These are phyloP conservation scores for Steccherinum ochraceum DNA, from an alignment of 768 basidiomycete species.

Conservation along the genomic window DNA sequence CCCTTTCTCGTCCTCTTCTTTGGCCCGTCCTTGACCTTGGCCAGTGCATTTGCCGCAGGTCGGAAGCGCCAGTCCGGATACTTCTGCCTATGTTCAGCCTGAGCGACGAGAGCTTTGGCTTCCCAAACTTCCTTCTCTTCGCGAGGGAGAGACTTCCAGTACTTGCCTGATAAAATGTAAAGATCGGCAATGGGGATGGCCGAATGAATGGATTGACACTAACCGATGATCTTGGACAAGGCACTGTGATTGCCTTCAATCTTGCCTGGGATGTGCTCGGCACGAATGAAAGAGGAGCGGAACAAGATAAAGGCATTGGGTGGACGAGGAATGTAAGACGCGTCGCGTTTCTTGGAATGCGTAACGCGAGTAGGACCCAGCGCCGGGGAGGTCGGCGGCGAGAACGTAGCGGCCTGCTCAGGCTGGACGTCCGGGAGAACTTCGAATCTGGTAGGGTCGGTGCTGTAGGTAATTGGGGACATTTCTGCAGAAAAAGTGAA, in stretches of 20 bases:
- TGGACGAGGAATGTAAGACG: conserved; percentile 74
- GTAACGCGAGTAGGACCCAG: conserved; percentile 32
- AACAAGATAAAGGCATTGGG: conserved; percentile 87
- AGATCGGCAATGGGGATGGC: not conserved
- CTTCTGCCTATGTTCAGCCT: conserved; percentile 63
- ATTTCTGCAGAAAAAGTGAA: conserved; percentile 63
- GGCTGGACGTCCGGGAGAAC: conserved; percentile 22
- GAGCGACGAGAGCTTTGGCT: conserved; percentile 62
- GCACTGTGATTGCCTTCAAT: conserved; percentile 79
- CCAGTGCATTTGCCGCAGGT: conserved; percentile 47
- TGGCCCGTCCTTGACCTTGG: conserved; percentile 36
- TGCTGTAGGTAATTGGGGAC: conserved; percentile 45
- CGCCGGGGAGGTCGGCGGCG: conserved; percentile 17
- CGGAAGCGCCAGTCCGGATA: conserved; percentile 84
- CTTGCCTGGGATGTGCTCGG: conserved; percentile 65
- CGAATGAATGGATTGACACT: conserved; percentile 12
- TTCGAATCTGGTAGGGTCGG: conserved; percentile 27
- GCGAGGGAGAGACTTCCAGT: conserved; percentile 65
- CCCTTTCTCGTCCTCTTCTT: conserved; percentile 28
- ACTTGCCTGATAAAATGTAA: conserved; percentile 41
- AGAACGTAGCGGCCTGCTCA: conserved; percentile 13
- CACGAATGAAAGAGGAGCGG: conserved; percentile 70
- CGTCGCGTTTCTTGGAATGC: conserved; percentile 60
- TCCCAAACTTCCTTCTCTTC: conserved; percentile 74
- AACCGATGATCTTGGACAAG: conserved; percentile 80